Conservation (phyloP, 2,329 filamentous ascomycete genomes). For the Trichoderma sp. region DNA sequence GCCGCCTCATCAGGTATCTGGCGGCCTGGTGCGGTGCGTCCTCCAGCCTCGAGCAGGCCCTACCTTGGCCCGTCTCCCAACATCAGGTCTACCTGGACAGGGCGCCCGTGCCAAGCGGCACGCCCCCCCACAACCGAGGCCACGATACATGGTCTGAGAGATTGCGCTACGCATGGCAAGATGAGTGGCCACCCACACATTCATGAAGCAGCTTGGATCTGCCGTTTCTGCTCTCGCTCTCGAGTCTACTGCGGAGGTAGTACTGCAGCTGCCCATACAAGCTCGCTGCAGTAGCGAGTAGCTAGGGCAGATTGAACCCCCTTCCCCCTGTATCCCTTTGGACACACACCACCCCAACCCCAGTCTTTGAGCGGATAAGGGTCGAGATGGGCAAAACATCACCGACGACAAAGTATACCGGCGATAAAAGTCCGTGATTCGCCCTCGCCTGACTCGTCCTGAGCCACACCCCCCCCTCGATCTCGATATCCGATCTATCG, state of each 20-base stretch:
- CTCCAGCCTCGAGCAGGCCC: neutral
- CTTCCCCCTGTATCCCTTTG: constrained; percentile 24
- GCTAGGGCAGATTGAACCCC: constrained; percentile 28
- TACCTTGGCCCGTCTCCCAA: neutral
- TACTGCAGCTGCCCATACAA: constrained; percentile 17
- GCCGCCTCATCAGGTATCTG: neutral
- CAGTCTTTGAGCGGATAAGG: constrained; percentile 25
- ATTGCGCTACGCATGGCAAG: constrained; percentile 7
- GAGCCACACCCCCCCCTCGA: constrained; percentile 12
- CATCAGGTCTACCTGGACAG: constrained; percentile 2
- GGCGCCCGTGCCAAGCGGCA: constrained; percentile 14
- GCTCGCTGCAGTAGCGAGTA: constrained; percentile 18
- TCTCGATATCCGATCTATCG: constrained; percentile 34
- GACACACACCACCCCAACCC: neutral
- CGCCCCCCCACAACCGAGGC: constrained; percentile 18
- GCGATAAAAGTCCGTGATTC: constrained; percentile 29
- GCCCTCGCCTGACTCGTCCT: constrained; percentile 22
- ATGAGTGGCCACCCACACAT: constrained; percentile 14
- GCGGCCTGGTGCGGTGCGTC: neutral
- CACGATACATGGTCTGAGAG: constrained; percentile 13
- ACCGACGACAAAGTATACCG: constrained; percentile 33
- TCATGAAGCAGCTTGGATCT: constrained; percentile 1
- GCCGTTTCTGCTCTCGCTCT: neutral
- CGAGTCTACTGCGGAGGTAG: neutral
- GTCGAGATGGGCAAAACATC: constrained; percentile 35